Evolutionary conservation across 2,329 filamentous ascomycete genomes (phyloP), one percentile per base, ranked within the genome.

Genomic region (Pyrenophora graminea): DNA sequence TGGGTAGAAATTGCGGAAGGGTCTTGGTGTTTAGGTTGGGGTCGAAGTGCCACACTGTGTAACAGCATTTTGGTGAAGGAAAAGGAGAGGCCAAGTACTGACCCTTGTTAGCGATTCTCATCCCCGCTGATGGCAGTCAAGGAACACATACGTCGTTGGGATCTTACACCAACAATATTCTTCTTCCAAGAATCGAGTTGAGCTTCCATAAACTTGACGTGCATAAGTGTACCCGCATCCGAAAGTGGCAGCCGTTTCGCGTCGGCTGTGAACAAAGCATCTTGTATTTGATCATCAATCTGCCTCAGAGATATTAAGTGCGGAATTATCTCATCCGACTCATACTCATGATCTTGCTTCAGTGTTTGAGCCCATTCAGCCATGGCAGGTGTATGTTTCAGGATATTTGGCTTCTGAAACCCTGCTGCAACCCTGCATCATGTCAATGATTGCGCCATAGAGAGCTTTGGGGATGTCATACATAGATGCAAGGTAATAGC

Each of bases 401-500:
- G 55, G 3, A 71, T 39, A 39, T 70, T 70, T 1, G 70, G 70
- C 47, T 67, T 71, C 18, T 67, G 63, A 10, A 71, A 42, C 4
- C 64, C 63, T 12, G 57, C 55, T 7, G 67, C 55, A 19, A 71
- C 56, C 55, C 69, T 71, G 32, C 4, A 1, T n/a, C 25, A 3
- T 13, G 15, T 58, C 25, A 61, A 17, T 19, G 33, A 32, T 23
- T 5, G 6, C 4, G 6, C 4, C 12, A 5, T 15, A 30, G 3
- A 5, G 18, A 6, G 3, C 2, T 2, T 13, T 12, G 4, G 18
- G 13, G 15, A 7, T 5, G 15, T 50, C 61, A 18, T 53, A 69
- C 68, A 65, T 62, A 1, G 70, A 71, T 1, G 68, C 65, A 13
- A 72, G 49, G 19, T 69, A 70, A 25, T 71, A 72, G 39, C 68